These are phyloP conservation scores for Linnemannia hyalina DNA, from an alignment of 192 early-diverging fungal species.

Conservation along the genomic window DNA sequence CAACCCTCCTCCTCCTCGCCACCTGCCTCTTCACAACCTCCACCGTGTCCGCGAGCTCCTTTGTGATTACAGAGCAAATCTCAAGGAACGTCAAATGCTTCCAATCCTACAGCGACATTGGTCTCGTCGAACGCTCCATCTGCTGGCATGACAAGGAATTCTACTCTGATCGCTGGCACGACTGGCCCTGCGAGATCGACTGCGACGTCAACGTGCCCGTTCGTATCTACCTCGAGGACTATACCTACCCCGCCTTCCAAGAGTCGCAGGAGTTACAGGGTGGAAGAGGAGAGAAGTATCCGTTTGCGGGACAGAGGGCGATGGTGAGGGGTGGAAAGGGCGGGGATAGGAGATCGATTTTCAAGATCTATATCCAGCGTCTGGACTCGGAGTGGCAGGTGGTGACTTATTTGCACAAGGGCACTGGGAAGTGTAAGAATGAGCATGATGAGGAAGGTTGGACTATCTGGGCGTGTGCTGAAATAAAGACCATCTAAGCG, in stretches of 20 bases:
- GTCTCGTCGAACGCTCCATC: constrained; percentile 16
- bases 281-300: neutral
- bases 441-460: constrained; percentile 24
- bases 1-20: neutral
- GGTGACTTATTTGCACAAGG: constrained; percentile 29
- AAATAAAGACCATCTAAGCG: constrained; percentile 19
- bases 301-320: neutral
- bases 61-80: constrained; percentile 19
- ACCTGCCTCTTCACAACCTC: neutral
- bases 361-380: constrained; percentile 25
- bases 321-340: neutral
- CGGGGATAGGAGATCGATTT: constrained; percentile 7
- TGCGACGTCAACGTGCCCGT: constrained; percentile 12
- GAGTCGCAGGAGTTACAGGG: neutral
- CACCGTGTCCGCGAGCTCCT: neutral
- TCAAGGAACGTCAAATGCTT: constrained; percentile 25
- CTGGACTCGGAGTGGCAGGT: constrained; percentile 30
- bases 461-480: constrained; percentile 23
- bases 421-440: constrained; percentile 23
- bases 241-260: neutral
- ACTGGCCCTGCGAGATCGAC: constrained; percentile 27
- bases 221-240: constrained; percentile 24
- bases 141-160: constrained; percentile 28
- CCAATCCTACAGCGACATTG: constrained; percentile 22
- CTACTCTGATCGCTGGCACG: constrained; percentile 24